Evolutionary conservation across 2,329 filamentous ascomycete genomes (phyloP).

Genomic region (Pseudocercospora macadamiae): DNA sequence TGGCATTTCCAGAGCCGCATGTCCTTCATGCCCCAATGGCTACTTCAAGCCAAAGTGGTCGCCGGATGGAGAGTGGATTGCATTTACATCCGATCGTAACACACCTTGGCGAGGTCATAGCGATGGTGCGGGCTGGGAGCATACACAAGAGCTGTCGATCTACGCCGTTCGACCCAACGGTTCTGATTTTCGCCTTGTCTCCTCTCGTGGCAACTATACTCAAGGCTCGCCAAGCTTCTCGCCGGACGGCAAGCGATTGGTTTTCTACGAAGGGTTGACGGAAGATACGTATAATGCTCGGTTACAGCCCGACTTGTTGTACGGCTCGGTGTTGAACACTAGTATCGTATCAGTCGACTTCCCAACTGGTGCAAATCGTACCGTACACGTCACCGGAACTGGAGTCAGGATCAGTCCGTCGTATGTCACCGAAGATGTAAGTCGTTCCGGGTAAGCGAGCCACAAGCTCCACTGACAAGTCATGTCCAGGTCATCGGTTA

Average conservation of each 20-base stretch:
- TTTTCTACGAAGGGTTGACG: constrained; percentile 9
- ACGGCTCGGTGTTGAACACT: background rate
- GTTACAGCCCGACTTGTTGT: background rate
- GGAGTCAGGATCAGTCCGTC: constrained; percentile 4
- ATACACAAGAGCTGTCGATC: constrained; percentile 17
- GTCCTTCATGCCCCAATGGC: background rate
- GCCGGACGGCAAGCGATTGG: constrained; percentile 1
- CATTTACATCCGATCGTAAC: constrained; percentile 19
- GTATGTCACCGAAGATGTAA: constrained; percentile 5
- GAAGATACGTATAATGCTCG: constrained; percentile 9
- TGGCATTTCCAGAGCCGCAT: background rate
- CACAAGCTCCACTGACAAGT: background rate
- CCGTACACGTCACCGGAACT: background rate
- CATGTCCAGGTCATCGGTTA: constrained; percentile 7
- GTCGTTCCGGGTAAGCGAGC: background rate
- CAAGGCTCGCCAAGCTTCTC: constrained; percentile 14
- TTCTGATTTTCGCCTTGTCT: constrained; percentile 7
- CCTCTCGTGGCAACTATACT: background rate
- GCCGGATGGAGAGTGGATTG: constrained; percentile 15
- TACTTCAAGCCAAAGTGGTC: constrained; percentile 10
- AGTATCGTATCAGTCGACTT: constrained; percentile 10
- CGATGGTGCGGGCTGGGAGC: constrained; percentile 12
- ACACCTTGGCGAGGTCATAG: constrained; percentile 57
- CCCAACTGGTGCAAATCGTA: background rate
- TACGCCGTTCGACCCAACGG: constrained; percentile 17